Percentiles rank a stretch among this genome's conserved stretches.
phyloP scores from a whole-genome alignment of 1,284 basidiomycete genomes.

The Leccinum huronense region DNA sequence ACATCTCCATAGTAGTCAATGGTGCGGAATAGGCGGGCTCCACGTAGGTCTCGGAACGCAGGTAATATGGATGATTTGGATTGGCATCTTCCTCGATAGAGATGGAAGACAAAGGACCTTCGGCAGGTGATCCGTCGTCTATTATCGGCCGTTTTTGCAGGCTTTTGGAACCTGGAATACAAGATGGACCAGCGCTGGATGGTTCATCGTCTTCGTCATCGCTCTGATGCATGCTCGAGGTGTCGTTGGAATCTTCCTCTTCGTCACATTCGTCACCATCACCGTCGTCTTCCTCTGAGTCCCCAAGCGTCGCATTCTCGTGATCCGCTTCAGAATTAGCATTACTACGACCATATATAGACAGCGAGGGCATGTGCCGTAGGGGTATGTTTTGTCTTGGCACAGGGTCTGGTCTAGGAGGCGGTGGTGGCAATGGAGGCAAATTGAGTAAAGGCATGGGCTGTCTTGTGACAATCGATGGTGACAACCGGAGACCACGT shows the following conservation, averaged over 20 bases:
- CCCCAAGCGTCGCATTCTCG: constrained; percentile 39
- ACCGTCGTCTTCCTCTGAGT: constrained; percentile 39
- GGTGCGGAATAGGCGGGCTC: constrained; percentile 11
- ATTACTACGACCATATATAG: constrained; percentile 42
- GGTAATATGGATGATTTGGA: constrained; percentile 29
- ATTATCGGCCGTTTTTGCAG: constrained; percentile 18
- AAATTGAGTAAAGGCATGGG: constrained; percentile 32
- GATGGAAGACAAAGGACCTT: constrained; percentile 10
- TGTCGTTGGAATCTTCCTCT: constrained; percentile 28
- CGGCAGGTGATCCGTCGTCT: constrained; percentile 10
- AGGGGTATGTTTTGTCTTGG: constrained; percentile 33
- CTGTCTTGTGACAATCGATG: constrained; percentile 32
- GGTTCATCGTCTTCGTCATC: constrained; percentile 35
- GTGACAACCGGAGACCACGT: constrained; percentile 34
- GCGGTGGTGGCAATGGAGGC: constrained; percentile 21
- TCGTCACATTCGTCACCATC: constrained; percentile 33
- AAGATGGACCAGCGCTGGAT: constrained; percentile 24
- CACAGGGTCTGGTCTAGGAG: constrained; percentile 19
- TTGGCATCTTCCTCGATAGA: constrained; percentile 7
- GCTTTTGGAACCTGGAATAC: constrained; percentile 13
- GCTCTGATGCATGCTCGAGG: constrained; percentile 35
- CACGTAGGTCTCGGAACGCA: constrained; percentile 27
- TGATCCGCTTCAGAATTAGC: constrained; percentile 39
- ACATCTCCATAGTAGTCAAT: constrained; percentile 12
- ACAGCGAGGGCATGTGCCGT: constrained; percentile 50